Percentiles rank a stretch among this genome's conserved stretches.
These are phyloP conservation scores for Fusarium anguioides DNA, from an alignment of 2,329 filamentous ascomycete genomes.

Conservation along the genomic window DNA sequence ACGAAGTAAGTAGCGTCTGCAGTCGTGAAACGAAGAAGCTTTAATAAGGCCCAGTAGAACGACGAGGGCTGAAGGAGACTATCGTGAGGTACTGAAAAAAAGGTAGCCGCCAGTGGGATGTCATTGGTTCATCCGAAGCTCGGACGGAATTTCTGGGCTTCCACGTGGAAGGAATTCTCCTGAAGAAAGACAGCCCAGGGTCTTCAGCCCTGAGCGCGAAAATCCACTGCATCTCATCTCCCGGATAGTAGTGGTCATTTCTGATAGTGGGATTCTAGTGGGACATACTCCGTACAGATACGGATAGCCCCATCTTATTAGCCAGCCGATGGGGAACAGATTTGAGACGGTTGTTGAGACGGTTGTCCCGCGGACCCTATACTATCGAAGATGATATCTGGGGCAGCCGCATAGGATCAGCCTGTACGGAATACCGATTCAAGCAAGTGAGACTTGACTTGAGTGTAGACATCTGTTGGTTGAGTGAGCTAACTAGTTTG, in stretches of 20 bases:
- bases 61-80: not conserved
- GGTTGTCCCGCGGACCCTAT: not conserved
- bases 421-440: not conserved
- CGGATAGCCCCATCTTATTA: not conserved
- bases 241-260: slow-evolving; percentile 5
- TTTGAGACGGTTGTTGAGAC: not conserved
- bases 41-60: not conserved
- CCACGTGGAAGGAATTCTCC: slow-evolving; percentile 11
- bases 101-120: not conserved
- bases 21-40: not conserved
- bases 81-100: not conserved
- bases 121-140: not conserved
- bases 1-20: too few species aligned
- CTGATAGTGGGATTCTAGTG: not conserved
- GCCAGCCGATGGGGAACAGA: not conserved
- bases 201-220: slow-evolving; percentile 1
- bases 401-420: slow-evolving; percentile 1
- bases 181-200: not conserved
- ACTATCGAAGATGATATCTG: not conserved
- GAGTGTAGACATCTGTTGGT: not conserved
- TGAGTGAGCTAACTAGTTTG: not conserved
- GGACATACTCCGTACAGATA: too few species aligned
- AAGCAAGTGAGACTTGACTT: not conserved
- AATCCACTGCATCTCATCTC: slow-evolving; percentile 6
- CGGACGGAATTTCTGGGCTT: not conserved